Conservation (phyloP, 495 filamentous ascomycete species). For the Astrothelium subdiscretum region DNA sequence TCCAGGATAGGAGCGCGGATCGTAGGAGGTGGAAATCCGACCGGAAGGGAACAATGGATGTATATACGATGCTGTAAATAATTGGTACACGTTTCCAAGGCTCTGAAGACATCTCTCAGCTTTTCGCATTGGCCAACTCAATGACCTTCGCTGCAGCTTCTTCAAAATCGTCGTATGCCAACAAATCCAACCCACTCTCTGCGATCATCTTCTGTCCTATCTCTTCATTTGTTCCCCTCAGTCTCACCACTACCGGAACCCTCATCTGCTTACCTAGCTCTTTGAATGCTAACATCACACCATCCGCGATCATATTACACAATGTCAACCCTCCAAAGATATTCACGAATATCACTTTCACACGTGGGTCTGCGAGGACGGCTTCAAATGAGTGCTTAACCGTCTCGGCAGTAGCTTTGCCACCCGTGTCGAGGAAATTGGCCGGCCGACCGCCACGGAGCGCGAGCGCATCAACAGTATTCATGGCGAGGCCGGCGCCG, state of each 20-base stretch:
- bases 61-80: neutral
- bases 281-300: conserved; percentile 65
- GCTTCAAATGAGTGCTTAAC: conserved; percentile 65
- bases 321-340: conserved; percentile 81
- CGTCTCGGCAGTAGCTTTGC: conserved; percentile 78
- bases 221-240: conserved; percentile 74
- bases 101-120: neutral
- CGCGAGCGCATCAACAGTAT: conserved; percentile 70
- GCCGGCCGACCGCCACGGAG: conserved; percentile 52
- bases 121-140: conserved; percentile 40
- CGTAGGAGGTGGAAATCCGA: neutral
- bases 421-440: conserved; percentile 85
- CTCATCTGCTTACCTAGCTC: conserved; percentile 47
- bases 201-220: conserved; percentile 66
- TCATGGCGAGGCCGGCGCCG: conserved; percentile 86
- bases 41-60: neutral
- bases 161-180: conserved; percentile 74
- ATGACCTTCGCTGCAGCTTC: conserved; percentile 67
- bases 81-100: neutral
- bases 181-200: conserved; percentile 58
- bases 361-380: conserved; percentile 57
- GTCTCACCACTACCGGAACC: conserved; percentile 71
- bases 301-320: conserved; percentile 82
- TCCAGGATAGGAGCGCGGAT: neutral
- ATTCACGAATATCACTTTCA: conserved; percentile 72